Conservation (phyloP, 768 basidiomycete species). For the Mycena capillaripes region DNA sequence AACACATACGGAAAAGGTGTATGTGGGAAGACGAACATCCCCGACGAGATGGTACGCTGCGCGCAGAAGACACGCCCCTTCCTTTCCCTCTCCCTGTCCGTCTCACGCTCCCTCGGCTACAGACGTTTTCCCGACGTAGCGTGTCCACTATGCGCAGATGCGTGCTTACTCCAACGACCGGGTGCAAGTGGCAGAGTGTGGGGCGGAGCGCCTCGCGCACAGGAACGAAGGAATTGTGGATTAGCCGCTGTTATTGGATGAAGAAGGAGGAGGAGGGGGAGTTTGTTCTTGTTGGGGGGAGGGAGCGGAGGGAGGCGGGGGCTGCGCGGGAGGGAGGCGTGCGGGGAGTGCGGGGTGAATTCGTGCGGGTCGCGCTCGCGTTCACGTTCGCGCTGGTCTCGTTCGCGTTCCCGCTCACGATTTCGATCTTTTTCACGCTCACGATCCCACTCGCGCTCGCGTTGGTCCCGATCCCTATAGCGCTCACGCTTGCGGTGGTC, state of each 20-base stretch:
- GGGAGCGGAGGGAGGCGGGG: neutral
- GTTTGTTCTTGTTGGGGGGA: neutral
- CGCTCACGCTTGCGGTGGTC: slow-evolving; percentile 16
- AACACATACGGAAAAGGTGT: slow-evolving; percentile 34
- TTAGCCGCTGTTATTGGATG: slow-evolving; percentile 17
- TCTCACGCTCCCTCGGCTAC: neutral
- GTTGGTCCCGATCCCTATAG: slow-evolving; percentile 6
- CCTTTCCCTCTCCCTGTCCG: neutral
- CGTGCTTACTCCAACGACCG: too few relatives aligned
- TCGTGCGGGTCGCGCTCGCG: slow-evolving; percentile 18
- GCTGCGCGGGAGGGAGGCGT: slow-evolving; percentile 22
- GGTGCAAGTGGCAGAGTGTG: too few relatives aligned
- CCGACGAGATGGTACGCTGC: slow-evolving; percentile 1
- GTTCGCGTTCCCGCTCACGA: slow-evolving; percentile 2
- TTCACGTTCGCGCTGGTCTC: too few relatives aligned
- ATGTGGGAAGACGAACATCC: slow-evolving; percentile 25
- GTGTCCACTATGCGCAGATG: too few relatives aligned
- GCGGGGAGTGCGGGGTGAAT: slow-evolving; percentile 21
- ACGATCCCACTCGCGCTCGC: slow-evolving; percentile 13
- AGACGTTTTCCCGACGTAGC: too few relatives aligned
- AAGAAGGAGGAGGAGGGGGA: too few relatives aligned
- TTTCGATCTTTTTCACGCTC: neutral
- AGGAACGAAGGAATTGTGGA: slow-evolving; percentile 37
- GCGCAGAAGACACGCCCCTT: slow-evolving; percentile 32
- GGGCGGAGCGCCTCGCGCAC: slow-evolving; percentile 33